These are phyloP conservation scores for Blastosporella zonata DNA, from an alignment of 1,284 basidiomycete genomes.

Conservation along the genomic window DNA sequence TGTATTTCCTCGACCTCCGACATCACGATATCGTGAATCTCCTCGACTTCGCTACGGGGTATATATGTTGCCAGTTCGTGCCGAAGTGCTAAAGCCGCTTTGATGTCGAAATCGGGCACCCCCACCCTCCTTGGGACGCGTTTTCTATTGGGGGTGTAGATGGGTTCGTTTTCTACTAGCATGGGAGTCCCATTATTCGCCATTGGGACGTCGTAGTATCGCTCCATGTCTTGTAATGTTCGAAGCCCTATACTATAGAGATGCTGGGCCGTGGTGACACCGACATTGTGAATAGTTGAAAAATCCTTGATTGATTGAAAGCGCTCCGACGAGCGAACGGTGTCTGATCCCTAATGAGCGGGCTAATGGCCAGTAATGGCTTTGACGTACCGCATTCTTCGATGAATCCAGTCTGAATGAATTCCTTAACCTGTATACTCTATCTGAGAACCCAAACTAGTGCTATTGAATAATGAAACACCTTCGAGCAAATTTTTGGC, in stretches of 20 bases:
- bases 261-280: conserved; percentile 59
- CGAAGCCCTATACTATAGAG: conserved; percentile 61
- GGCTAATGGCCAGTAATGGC: background rate
- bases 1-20: conserved; percentile 53
- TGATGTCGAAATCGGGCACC: conserved; percentile 40
- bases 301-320: conserved; percentile 58
- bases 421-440: conserved; percentile 57
- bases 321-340: conserved; percentile 44
- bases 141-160: conserved; percentile 30
- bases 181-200: conserved; percentile 12
- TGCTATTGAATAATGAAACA: conserved; percentile 23
- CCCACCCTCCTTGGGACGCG: conserved; percentile 17
- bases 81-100: conserved; percentile 48
- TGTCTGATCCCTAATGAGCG: conserved; percentile 34
- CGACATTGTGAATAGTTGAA: conserved; percentile 69
- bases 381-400: conserved; percentile 53
- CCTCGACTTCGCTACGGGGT: conserved; percentile 63
- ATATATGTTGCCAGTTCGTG: conserved; percentile 55
- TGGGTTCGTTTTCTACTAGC: conserved; percentile 16
- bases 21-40: conserved; percentile 58
- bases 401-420: conserved; percentile 50
- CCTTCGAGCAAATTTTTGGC: conserved; percentile 57
- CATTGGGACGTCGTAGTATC: conserved; percentile 53
- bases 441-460: background rate
- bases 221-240: conserved; percentile 59